Base-by-base conservation (phyloP, 345 rosid species). In the Mercurialis annua region DNA sequence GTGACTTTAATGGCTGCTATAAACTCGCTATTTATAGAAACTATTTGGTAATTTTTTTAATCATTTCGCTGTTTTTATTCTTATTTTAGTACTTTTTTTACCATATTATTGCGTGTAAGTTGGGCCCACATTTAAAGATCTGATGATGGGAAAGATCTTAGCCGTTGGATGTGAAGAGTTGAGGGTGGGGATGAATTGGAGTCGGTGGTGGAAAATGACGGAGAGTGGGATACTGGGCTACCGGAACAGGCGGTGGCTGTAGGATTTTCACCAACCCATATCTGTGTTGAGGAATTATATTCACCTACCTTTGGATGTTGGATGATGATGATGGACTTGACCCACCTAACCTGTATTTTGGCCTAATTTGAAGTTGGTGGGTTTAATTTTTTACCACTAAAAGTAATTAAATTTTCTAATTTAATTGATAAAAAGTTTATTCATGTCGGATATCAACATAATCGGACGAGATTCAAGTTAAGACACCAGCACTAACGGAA, bases 221-320 rank as follows among this genome's bases (percentile, higher is more conserved):
- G 59, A 4, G 11, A 26, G 12, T 34, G 33, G 33, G 21, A 27
- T 18, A 64, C 55, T 21, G 54, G 34, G 29, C 14, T 14, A 52
- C 49, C 36, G 33, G 69, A 2, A 17, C 10, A 65, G 24, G 34
- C 58, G 69, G 59, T 65, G 36, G 50, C 59, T 36, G 8, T 10
- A 5, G 58, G 31, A 21, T 65, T 38, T 62, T 38, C 69, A 65
- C 69, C 69, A 65, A 65, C 59, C 49, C 59, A 1, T 33, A 51
- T 10, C 34, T 18, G 6, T n/a, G n/a, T n/a, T n/a, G n/a, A n/a
- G n/a, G n/a, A 18, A 26, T 2, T 2, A 57, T 27, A 29, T 57
- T 62, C 66, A 62, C 66, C 66, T 44, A 62, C 40, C 66, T 17
- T n/a, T 2, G 1, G 11, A 26, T 60, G 27, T 40, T 12, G n/a